Evolutionary conservation across 2,329 filamentous ascomycete genomes (phyloP).

Genomic region (Nigrospora osmanthi): DNA sequence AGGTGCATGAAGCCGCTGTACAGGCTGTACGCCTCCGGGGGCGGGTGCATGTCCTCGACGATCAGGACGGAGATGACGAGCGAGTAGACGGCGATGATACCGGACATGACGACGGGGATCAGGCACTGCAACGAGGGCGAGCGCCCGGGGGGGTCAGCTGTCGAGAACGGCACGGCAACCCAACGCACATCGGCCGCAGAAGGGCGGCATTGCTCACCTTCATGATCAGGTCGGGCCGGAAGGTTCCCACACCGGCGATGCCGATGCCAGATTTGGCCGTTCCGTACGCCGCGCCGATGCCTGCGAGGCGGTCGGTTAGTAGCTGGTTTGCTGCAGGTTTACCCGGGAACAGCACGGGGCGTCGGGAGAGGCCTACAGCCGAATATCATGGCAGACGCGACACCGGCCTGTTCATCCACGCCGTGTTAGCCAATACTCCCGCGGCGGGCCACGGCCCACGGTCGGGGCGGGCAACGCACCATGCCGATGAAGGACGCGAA

Average conservation of each 20-base stretch:
- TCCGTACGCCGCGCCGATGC: conserved; percentile 72
- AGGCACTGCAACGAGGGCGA: conserved; percentile 48
- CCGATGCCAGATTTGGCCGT: conserved; percentile 85
- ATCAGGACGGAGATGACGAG: conserved; percentile 96
- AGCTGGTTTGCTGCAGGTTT: too few relatives aligned
- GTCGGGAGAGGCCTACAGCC: conserved; percentile 53
- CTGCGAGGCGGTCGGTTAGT: conserved; percentile 20
- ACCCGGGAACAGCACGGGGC: conserved; percentile 1
- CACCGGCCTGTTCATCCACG: conserved; percentile 51
- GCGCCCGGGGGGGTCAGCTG: not conserved
- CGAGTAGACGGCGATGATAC: conserved; percentile 97
- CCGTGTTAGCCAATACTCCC: not conserved
- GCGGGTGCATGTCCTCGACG: conserved; percentile 76
- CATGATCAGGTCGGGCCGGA: conserved; percentile 83
- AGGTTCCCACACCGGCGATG: conserved; percentile 78
- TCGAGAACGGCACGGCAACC: not conserved
- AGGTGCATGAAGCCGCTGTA: conserved; percentile 94
- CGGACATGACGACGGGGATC: conserved; percentile 93
- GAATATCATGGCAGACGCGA: conserved; percentile 76
- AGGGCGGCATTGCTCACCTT: conserved; percentile 48
- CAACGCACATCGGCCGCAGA: not conserved
- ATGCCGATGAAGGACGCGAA: conserved; percentile 86
- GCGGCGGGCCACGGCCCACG: not conserved
- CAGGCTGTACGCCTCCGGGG: conserved; percentile 65
- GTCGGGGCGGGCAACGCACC: conserved; percentile 42